Conservation (phyloP, 1,284 basidiomycete species). For the Pseudozyma sp. region DNA sequence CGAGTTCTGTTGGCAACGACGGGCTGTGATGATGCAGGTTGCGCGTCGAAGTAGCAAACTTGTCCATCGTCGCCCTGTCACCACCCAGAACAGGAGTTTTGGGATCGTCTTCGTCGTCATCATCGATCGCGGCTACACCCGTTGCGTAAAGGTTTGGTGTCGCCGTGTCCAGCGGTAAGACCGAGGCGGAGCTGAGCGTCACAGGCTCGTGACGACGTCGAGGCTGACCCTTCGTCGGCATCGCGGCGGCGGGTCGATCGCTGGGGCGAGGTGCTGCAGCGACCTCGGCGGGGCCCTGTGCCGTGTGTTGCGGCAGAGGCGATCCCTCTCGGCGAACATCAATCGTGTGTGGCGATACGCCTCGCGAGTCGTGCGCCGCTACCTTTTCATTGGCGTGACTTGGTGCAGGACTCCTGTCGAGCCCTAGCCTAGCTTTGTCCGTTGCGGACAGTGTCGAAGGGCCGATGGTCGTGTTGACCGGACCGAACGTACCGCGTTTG, state of each 20-base stretch:
- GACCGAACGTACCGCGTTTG: constrained; percentile 8
- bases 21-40: constrained; percentile 41
- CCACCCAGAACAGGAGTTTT: constrained; percentile 34
- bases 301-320: neutral
- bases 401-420: constrained; percentile 6
- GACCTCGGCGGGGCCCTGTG: neutral
- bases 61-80: constrained; percentile 10
- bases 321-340: constrained; percentile 7
- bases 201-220: constrained; percentile 25
- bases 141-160: neutral
- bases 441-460: constrained; percentile 12
- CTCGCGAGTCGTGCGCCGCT: neutral
- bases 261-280: neutral
- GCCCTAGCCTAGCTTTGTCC: constrained; percentile 15
- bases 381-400: neutral
- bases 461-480: constrained; percentile 5
- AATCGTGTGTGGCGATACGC: neutral
- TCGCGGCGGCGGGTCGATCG: constrained; percentile 4
- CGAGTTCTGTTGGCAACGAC: constrained; percentile 37
- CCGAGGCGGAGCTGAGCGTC: constrained; percentile 5
- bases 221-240: constrained; percentile 26
- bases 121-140: constrained; percentile 4
- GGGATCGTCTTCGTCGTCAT: constrained; percentile 37
- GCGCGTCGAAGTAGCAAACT: constrained; percentile 21
- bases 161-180: neutral